Base-by-base conservation (phyloP, 352 stramenopile genomes). In the Thalassiosira delicatula region DNA sequence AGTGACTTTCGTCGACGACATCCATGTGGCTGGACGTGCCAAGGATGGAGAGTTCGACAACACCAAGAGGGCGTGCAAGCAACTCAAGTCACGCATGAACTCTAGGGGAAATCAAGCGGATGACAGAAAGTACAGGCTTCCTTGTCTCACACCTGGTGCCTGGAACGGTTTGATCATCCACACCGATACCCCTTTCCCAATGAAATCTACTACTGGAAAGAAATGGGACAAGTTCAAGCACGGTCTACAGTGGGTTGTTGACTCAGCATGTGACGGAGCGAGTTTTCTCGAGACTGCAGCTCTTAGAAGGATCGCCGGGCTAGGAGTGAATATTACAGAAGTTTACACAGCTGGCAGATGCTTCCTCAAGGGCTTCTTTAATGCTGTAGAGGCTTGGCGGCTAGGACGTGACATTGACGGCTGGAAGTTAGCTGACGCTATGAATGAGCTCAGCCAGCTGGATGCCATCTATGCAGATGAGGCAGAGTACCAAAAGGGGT, bases 221-320 rank as follows among this genome's bases (percentile, higher is more conserved):
- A 85, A 82, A 44, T 85, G 78, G 78, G 51, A 9, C 19, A 49
- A 40, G 12, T 74, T 76, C 46, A 59, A 44, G 37, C 23, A 81
- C 14, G 46, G 46, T 1, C 35, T 81, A 42, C 71, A 25, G 3
- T 75, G 23, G 51, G 56, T 59, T 23, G n/a, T n/a, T n/a, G n/a
- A n/a, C n/a, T n/a, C n/a, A n/a, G n/a, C n/a, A n/a, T n/a, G n/a
- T n/a, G n/a, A n/a, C n/a, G n/a, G n/a, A n/a, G n/a, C n/a, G 35
- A 12, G 35, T 12, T 42, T 5, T 42, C 35, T 42, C 5, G 35
- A 42, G 25, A 51, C 74, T 59, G 69, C 29, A 0, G 59, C 17
- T 76, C 74, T 33, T 8, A 14, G 4, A 61, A 60, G 25, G 35
- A 4, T 59, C 2, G 49, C 49, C 32, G 17, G 49, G 8, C 14